These are phyloP conservation scores for Saccharomyces paradoxus DNA, from an alignment of 805 yeast genomes.

Conservation along the genomic window DNA sequence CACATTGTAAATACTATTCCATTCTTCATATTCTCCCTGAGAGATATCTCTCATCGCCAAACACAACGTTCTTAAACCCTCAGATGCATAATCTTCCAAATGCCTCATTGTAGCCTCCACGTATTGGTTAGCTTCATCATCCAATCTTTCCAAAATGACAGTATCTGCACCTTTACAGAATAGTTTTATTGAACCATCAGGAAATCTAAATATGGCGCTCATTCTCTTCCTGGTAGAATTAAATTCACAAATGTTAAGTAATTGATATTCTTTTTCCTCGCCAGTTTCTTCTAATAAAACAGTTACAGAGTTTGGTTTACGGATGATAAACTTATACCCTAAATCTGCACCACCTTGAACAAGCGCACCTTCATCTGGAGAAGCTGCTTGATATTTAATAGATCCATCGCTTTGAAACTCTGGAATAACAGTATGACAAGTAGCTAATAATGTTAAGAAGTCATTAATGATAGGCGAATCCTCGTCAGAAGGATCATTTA, in stretches of 20 bases:
- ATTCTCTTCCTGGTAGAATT: slow-evolving; percentile 96
- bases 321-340: slow-evolving; percentile 75
- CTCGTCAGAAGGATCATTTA: slow-evolving; percentile 35
- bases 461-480: slow-evolving; percentile 53
- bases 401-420: slow-evolving; percentile 57
- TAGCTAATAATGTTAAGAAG: slow-evolving; percentile 74
- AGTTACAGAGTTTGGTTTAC: slow-evolving; percentile 77
- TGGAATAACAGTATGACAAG: slow-evolving; percentile 97
- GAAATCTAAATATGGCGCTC: slow-evolving; percentile 91
- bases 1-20: slow-evolving; percentile 59
- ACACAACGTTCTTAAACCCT: slow-evolving; percentile 91
- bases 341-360: slow-evolving; percentile 91
- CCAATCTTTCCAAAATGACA: slow-evolving; percentile 80
- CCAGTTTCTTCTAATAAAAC: slow-evolving; percentile 47
- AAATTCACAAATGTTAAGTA: slow-evolving; percentile 88
- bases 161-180: slow-evolving; percentile 98
- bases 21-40: slow-evolving; percentile 64
- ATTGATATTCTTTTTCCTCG: slow-evolving; percentile 53
- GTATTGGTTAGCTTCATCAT: slow-evolving; percentile 61
- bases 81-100: slow-evolving; percentile 92
- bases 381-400: slow-evolving; percentile 94
- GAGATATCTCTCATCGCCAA: slow-evolving; percentile 76
- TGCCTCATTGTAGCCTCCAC: slow-evolving; percentile 77
- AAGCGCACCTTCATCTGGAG: slow-evolving; percentile 98
- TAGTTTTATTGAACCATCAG: slow-evolving; percentile 82